Evolutionary conservation across 306 rosid species (phyloP).

Genomic region (Mimosa bimucronata): DNA sequence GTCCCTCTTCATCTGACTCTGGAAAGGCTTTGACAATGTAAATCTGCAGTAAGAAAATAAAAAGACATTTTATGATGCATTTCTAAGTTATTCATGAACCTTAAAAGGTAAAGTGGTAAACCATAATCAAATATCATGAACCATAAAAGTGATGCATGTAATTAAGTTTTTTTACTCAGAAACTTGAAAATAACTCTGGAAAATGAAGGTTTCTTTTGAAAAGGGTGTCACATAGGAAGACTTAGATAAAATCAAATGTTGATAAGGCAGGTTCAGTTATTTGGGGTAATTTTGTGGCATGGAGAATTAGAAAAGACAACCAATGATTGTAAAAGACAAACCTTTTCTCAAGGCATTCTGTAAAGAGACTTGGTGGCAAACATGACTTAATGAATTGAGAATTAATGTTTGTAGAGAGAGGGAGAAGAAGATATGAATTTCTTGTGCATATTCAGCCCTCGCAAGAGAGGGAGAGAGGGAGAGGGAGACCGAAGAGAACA

Average conservation of each 20-base stretch:
- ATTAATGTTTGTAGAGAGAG: no score
- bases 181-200: background rate
- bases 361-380: no score
- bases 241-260: background rate
- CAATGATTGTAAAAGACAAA: background rate
- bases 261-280: background rate
- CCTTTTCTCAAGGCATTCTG: background rate
- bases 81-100: constrained; percentile 8
- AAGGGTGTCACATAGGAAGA: background rate
- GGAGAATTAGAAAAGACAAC: background rate
- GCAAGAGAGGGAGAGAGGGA: no score
- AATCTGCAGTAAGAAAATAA: constrained; percentile 48
- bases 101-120: background rate
- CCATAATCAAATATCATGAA: background rate
- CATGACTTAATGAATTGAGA: no score
- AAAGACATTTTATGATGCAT: background rate
- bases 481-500: no score
- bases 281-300: background rate
- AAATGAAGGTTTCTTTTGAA: no score
- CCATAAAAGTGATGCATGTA: background rate
- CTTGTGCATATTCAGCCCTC: no score
- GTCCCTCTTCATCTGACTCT: constrained; percentile 7
- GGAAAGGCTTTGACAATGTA: constrained; percentile 57
- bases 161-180: no score
- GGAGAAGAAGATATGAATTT: no score